phyloP scores from a whole-genome alignment of 768 basidiomycete species.

The Crucibulum laeve region DNA sequence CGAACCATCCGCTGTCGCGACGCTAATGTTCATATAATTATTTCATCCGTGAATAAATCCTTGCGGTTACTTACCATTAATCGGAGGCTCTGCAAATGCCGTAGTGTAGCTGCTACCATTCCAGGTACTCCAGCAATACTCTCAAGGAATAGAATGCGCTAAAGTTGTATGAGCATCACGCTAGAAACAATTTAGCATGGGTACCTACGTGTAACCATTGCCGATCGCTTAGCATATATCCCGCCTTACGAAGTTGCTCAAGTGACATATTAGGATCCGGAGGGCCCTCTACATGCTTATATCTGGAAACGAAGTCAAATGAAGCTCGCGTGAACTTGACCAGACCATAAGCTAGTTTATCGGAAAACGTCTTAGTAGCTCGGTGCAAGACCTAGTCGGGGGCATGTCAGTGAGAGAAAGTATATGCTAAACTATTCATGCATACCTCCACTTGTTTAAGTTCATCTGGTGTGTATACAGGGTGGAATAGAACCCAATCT shows the following conservation, averaged over 20 bases:
- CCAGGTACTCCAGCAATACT: slow-evolving; percentile 93
- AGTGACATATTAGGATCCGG: slow-evolving; percentile 60
- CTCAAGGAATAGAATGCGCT: slow-evolving; percentile 69
- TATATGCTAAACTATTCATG: background rate
- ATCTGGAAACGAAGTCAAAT: slow-evolving; percentile 85
- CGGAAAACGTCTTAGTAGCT: slow-evolving; percentile 58
- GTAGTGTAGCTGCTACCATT: slow-evolving; percentile 86
- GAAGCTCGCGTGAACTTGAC: slow-evolving; percentile 56
- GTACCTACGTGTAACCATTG: slow-evolving; percentile 70
- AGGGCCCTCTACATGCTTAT: slow-evolving; percentile 71
- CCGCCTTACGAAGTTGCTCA: slow-evolving; percentile 67
- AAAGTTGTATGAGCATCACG: slow-evolving; percentile 3
- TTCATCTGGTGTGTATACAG: slow-evolving; percentile 79
- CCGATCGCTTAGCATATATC: slow-evolving; percentile 68
- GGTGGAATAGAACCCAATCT: slow-evolving; percentile 92
- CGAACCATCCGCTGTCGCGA: slow-evolving; percentile 49
- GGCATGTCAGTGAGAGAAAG: background rate
- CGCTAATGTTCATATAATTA: slow-evolving; percentile 24
- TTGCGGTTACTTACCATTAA: slow-evolving; percentile 58
- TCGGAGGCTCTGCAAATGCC: slow-evolving; percentile 86
- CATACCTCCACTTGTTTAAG: slow-evolving; percentile 67
- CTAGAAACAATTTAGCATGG: background rate
- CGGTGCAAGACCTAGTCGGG: slow-evolving; percentile 59
- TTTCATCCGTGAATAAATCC: background rate
- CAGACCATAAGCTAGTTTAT: slow-evolving; percentile 67